Conservation (phyloP, 2,329 filamentous ascomycete species). For the Botrytis byssoidea region DNA sequence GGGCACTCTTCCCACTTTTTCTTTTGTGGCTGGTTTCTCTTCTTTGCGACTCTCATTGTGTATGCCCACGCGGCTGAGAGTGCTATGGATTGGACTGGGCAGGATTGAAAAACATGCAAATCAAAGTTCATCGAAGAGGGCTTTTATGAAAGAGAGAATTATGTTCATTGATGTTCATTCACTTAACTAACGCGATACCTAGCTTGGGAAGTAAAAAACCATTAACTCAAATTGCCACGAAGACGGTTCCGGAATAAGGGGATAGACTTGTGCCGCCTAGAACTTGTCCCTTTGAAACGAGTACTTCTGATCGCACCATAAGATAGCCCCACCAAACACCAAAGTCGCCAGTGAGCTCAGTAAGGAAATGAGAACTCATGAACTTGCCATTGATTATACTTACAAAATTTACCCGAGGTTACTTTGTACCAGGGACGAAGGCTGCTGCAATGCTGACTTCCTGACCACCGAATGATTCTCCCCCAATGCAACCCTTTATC, state of each 20-base stretch:
- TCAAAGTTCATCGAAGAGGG: background rate
- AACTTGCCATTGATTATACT: background rate
- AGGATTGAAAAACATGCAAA: background rate
- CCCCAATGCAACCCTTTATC: background rate
- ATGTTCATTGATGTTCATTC: background rate
- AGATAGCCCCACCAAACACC: background rate
- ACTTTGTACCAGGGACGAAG: slow-evolving; percentile 8
- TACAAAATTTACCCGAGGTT: background rate
- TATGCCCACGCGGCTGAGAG: background rate
- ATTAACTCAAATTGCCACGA: background rate
- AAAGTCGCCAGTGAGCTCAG: background rate
- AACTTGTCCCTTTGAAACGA: background rate
- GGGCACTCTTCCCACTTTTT: background rate
- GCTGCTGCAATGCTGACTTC: slow-evolving; percentile 7
- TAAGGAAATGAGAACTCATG: background rate
- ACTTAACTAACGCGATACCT: background rate
- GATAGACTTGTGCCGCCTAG: background rate
- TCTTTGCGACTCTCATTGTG: background rate
- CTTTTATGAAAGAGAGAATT: background rate
- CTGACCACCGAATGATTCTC: background rate
- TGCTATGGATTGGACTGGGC: background rate
- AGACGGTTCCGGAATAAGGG: background rate
- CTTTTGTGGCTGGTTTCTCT: background rate
- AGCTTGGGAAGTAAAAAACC: background rate
- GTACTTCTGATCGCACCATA: background rate